These are phyloP conservation scores for Trifolium pratense DNA, from an alignment of 306 rosid genomes.

Conservation along the genomic window DNA sequence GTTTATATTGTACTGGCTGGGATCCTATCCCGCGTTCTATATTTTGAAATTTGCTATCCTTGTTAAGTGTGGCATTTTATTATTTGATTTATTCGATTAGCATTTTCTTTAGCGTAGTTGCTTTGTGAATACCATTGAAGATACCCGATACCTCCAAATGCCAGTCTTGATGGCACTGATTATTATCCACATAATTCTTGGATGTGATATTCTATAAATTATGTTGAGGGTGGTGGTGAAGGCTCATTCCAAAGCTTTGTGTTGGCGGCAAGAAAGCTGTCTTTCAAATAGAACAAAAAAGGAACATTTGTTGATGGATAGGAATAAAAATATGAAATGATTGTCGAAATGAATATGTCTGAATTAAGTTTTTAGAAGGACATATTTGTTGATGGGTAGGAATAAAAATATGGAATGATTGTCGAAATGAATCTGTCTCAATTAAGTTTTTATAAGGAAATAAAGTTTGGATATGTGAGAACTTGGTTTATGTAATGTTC, in stretches of 20 bases:
- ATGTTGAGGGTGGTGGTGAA: conserved; percentile 31
- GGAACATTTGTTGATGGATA: conserved; percentile 12
- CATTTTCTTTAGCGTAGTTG: conserved; percentile 32
- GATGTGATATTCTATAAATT: conserved; percentile 23
- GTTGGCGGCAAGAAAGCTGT: conserved; percentile 6
- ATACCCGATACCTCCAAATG: conserved; percentile 11
- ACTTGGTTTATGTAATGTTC: conserved; percentile 15
- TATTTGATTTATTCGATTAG: conserved; percentile 2
- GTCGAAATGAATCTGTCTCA: conserved; percentile 9
- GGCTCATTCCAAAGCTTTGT: not conserved
- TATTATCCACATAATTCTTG: conserved; percentile 16
- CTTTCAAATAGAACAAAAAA: conserved; percentile 22
- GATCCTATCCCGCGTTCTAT: conserved; percentile 20
- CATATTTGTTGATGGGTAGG: conserved; percentile 11
- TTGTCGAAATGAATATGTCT: conserved; percentile 14
- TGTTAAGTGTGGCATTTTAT: conserved; percentile 7
- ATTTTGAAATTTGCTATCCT: conserved; percentile 1
- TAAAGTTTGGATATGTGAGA: conserved; percentile 17
- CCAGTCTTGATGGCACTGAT: conserved; percentile 18
- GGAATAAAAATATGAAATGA: conserved; percentile 15
- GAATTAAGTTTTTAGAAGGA: conserved; percentile 1
- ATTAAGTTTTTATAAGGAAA: conserved; percentile 26
- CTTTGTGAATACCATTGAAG: conserved; percentile 10
- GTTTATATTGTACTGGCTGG: conserved; percentile 5
- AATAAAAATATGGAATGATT: conserved; percentile 14